phyloP scores from a whole-genome alignment of 805 yeast species.

The Wickerhamomyces xylosicus region DNA sequence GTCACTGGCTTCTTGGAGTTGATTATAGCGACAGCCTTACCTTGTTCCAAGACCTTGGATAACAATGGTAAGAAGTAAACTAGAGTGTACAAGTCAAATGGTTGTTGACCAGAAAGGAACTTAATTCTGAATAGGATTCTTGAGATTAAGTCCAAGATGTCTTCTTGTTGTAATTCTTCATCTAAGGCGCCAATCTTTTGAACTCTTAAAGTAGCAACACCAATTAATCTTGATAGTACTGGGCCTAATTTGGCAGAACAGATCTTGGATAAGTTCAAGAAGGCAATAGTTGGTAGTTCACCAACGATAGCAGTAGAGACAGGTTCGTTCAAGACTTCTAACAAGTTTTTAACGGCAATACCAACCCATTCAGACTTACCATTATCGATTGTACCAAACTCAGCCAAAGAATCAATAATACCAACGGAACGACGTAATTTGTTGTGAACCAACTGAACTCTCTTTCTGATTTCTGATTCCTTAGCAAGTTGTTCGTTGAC shows the following conservation, averaged over 20 bases:
- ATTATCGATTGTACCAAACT: conserved; percentile 43
- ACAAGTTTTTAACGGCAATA: conserved; percentile 40
- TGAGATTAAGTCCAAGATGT: conserved; percentile 42
- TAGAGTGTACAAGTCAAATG: conserved; percentile 58
- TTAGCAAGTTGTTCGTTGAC: conserved; percentile 52
- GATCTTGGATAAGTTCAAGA: conserved; percentile 42
- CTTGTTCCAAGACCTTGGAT: conserved; percentile 54
- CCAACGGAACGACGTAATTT: conserved; percentile 38
- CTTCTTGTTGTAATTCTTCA: conserved; percentile 36
- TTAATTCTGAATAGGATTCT: conserved; percentile 70
- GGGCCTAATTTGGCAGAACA: conserved; percentile 41
- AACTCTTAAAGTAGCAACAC: conserved; percentile 60
- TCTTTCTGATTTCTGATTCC: conserved; percentile 47
- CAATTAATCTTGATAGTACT: conserved; percentile 39
- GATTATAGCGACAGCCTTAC: conserved; percentile 44
- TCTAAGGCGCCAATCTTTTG: conserved; percentile 36
- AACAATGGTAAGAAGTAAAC: conserved; percentile 71
- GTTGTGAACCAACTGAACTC: conserved; percentile 28
- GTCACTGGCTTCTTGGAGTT: conserved; percentile 40
- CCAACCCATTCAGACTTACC: conserved; percentile 68
- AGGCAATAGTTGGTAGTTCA: conserved; percentile 34
- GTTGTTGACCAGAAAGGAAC: conserved; percentile 60
- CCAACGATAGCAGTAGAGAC: conserved; percentile 30
- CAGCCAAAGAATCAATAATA: conserved; percentile 43
- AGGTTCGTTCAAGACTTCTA: conserved; percentile 31